Base-by-base conservation (phyloP, 345 rosid genomes). In the Noccaea caerulescens region DNA sequence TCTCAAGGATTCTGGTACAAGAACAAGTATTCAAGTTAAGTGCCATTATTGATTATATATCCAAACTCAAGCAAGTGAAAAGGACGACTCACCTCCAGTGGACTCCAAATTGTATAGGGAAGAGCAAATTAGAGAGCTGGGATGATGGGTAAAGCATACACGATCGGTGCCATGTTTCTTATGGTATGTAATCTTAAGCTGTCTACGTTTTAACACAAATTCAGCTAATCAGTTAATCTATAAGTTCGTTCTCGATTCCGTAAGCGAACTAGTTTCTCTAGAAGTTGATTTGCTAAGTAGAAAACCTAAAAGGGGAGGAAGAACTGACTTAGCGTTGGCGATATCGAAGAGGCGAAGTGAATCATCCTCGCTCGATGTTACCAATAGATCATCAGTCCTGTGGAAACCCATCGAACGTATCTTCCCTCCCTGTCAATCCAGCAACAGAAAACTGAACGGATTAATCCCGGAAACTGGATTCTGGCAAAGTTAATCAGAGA, bases 121-220 rank as follows among this genome's bases (percentile, higher is more conserved):
- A 50, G 98, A 94, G 84, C 98, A 94, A 75, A 94, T 92, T 49
- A 89, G 83, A 61, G 99, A 94, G 79, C 88, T 94, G 9, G 95
- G 99, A 42, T 94, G 99, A 76, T 94, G 99, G 0, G 99, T 94
- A 77, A 94, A 91, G 80, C 97, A 94, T 36, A 91, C 86, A 16
- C 88, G 85, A 81, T 94, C 99, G 4, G 99, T 80, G 8, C 99
- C 98, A 73, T 88, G 96, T 80, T 87, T 89, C 88, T 85, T 91
- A 77, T 94, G 98, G 76, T 79, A 82, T 18, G 98, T 92, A n/a
- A 96, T 92, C 90, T 92, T 94, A 25, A 94, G 81, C 88, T 89
- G 84, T 85, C 99, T 94, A 75, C 34, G 7, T 10, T 42, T 57
- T 0, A 27, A 46, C 8, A 4, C 8, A n/a, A 23, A 59, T 42